Conservation (phyloP, 73 alveolate species). For the Paramecium primaurelia region DNA sequence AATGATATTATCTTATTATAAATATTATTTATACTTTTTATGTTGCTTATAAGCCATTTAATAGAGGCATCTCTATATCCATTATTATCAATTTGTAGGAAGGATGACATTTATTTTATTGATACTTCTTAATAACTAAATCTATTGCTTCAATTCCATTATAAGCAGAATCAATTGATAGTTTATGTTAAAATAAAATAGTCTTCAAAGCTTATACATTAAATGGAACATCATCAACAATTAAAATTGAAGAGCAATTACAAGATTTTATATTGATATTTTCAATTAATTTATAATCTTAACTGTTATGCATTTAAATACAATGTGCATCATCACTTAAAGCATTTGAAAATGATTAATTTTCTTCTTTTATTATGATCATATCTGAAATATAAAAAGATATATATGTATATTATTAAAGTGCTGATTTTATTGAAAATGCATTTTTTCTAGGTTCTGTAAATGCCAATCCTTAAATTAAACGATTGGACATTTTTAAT, state of each 20-base stretch:
- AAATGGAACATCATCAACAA: slow-evolving; percentile 49
- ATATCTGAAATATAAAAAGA: not conserved
- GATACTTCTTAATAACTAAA: not conserved
- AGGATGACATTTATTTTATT: not conserved
- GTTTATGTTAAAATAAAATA: not conserved
- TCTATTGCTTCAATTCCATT: not conserved
- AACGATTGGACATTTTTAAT: not conserved
- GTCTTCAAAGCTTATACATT: not conserved
- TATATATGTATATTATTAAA: not conserved
- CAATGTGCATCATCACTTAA: not conserved
- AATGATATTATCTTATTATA: not conserved
- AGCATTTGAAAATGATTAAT: not conserved
- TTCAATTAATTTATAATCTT: not conserved
- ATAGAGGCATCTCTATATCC: slow-evolving; percentile 43
- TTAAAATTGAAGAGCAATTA: not conserved
- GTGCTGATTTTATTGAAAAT: not conserved
- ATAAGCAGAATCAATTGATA: not conserved
- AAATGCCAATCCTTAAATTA: not conserved
- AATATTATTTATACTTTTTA: not conserved
- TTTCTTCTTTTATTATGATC: not conserved
- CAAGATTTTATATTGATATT: not conserved
- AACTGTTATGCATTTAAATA: not conserved
- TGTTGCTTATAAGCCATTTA: slow-evolving; percentile 22
- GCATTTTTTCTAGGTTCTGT: not conserved
- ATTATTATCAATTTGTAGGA: not conserved